These are phyloP conservation scores for Penicillium sp. DNA, from an alignment of 2,329 filamentous ascomycete species.

Conservation along the genomic window DNA sequence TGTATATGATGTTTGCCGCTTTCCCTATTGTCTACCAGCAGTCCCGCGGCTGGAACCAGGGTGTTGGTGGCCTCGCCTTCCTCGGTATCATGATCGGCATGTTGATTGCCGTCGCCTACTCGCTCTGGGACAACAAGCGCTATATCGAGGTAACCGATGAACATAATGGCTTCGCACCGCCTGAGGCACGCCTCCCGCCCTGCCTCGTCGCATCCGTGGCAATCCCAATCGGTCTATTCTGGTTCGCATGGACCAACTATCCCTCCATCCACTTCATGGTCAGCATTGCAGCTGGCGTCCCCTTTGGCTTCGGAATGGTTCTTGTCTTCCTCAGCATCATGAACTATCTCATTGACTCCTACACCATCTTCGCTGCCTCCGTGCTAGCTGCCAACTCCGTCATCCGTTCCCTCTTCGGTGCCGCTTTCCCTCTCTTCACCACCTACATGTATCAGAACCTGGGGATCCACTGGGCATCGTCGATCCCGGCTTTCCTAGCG, in stretches of 20 bases:
- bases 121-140: conserved; percentile 22
- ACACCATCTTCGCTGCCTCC: conserved; percentile 23
- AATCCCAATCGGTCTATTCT: conserved; percentile 25
- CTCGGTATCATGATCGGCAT: conserved; percentile 29
- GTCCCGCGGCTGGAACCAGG: conserved; percentile 25
- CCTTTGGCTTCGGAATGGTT: conserved; percentile 24
- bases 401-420: conserved; percentile 22
- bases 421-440: conserved; percentile 23
- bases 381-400: conserved; percentile 22
- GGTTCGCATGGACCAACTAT: conserved; percentile 29
- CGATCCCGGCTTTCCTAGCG: conserved; percentile 21
- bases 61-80: conserved; percentile 23
- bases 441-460: conserved; percentile 22
- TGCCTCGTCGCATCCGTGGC: conserved; percentile 21
- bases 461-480: conserved; percentile 23
- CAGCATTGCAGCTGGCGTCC: conserved; percentile 20
- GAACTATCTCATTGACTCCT: conserved; percentile 24
- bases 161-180: conserved; percentile 20
- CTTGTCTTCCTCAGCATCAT: conserved; percentile 22
- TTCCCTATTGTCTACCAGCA: conserved; percentile 27
- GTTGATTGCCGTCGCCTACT: conserved; percentile 19
- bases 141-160: conserved; percentile 15
- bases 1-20: conserved; percentile 27
- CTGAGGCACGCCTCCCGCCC: conserved; percentile 24
- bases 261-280: conserved; percentile 21